Percentiles rank a stretch among this genome's conserved stretches.
Evolutionary conservation across 495 filamentous ascomycete species (phyloP).

Genomic region (Tuber indicum): DNA sequence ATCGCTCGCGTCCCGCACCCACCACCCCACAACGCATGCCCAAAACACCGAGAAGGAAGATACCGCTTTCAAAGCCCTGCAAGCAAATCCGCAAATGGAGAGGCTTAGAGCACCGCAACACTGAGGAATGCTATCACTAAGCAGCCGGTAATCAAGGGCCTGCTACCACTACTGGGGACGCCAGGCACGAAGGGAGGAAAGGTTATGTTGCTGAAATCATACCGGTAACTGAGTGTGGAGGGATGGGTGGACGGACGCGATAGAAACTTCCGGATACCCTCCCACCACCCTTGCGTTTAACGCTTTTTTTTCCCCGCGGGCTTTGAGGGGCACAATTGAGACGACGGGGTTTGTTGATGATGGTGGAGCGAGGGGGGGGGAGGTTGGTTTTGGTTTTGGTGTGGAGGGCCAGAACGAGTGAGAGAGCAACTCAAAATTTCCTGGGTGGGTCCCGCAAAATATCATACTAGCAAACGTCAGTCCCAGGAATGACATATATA

Average conservation of each 20-base stretch:
- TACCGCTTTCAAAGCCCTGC: constrained; percentile 7
- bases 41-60: too few species aligned
- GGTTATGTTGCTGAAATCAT: neutral
- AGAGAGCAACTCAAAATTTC: neutral
- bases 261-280: neutral
- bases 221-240: neutral
- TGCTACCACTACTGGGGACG: neutral
- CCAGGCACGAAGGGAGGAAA: constrained; percentile 2
- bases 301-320: neutral
- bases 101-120: neutral
- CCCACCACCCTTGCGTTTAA: neutral
- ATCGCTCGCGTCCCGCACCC: constrained; percentile 5
- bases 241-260: neutral
- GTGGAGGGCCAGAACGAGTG: neutral
- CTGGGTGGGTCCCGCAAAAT: neutral
- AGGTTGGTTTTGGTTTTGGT: too few species aligned
- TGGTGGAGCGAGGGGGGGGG: too few species aligned
- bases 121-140: constrained; percentile 11
- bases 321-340: neutral
- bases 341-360: neutral
- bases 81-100: constrained; percentile 12
- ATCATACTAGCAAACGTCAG: neutral
- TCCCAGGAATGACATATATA: constrained; percentile 24
- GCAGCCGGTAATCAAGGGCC: constrained; percentile 22
- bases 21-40: too few species aligned